Base-by-base conservation (phyloP, 2,329 filamentous ascomycete species). In the Aureobasidium subglaciale region DNA sequence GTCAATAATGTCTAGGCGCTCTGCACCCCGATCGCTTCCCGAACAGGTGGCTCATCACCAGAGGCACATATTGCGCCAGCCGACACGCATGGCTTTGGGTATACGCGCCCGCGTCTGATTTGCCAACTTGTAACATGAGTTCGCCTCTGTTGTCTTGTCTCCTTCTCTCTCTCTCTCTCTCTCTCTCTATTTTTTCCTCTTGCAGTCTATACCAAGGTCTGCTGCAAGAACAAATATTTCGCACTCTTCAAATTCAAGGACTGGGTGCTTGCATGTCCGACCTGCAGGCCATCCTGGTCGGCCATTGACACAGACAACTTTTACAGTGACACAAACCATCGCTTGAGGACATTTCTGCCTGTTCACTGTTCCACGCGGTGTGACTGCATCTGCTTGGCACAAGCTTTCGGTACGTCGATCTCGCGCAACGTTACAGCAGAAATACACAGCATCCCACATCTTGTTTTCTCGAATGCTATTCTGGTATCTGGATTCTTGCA, bases 321-420 rank as follows among this genome's bases (percentile, higher is more conserved):
- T 43, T 22, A 16, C 35, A 15, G 50, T 54, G 18, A 20, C 38
- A 43, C 50, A 42, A 54, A 42, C 25, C 50, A 32, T 38, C 40
- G 37, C 38, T 54, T 54, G 50, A 43, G 50, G 50, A 54, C 20
- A 43, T 43, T 20, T 54, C 38, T 54, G 50, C 50, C 50, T 54
- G 29, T 43, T 43, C 50, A 34, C 35, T 38, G 37, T 54, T 54
- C 50, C 32, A 56, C 54, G 54, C 42, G 54, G 54, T 56, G 54
- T 56, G 54, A 56, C 54, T 49, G 27, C 32, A 49, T 38, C 52
- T 32, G 41, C 58, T 64, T 64, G 63, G 66, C 65, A 64, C 65
- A 64, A 66, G 63, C 62, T 63, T 61, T 60, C 41, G 57, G 66
- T 68, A 67, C 60, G 66, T 68, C 56, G 30, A 59, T 56, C 50